Conservation (phyloP, 345 rosid species). For the Rhizophora mangle region DNA sequence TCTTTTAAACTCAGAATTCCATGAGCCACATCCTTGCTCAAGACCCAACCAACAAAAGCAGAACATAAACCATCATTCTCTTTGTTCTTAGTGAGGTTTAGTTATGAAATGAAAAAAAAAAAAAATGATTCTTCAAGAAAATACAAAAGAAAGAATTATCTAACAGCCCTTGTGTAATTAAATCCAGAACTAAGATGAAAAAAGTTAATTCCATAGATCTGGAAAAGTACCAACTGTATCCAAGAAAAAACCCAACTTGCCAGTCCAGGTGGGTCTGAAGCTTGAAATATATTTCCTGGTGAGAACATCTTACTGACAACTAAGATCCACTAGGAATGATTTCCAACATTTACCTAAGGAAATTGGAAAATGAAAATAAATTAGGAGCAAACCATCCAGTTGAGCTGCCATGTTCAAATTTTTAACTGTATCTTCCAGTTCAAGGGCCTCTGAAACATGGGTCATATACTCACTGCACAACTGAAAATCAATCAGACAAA, state of each 20-base stretch:
- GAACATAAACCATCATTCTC: background rate
- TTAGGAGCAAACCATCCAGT: constrained; percentile 80
- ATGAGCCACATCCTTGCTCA: background rate
- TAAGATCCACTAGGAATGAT: constrained; percentile 11
- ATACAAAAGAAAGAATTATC: too few relatives aligned
- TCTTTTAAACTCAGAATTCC: too few relatives aligned
- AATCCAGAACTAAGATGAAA: background rate
- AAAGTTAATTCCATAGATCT: background rate
- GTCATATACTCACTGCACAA: constrained; percentile 80
- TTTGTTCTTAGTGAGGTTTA: background rate
- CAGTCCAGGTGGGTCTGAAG: constrained; percentile 64
- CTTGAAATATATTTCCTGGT: constrained; percentile 90
- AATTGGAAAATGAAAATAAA: constrained; percentile 7
- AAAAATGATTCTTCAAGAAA: background rate
- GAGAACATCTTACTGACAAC: constrained; percentile 13
- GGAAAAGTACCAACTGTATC: constrained; percentile 65
- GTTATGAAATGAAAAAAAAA: background rate
- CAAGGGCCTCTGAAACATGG: constrained; percentile 74
- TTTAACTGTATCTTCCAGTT: constrained; percentile 90
- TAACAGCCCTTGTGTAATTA: background rate
- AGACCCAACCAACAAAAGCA: too few relatives aligned
- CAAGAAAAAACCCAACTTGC: constrained; percentile 57
- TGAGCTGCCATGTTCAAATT: constrained; percentile 71
- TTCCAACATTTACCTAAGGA: constrained; percentile 9
- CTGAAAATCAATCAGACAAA: constrained; percentile 7